phyloP scores from a whole-genome alignment of 306 rosid genomes.

The Quercus berberidifolia region DNA sequence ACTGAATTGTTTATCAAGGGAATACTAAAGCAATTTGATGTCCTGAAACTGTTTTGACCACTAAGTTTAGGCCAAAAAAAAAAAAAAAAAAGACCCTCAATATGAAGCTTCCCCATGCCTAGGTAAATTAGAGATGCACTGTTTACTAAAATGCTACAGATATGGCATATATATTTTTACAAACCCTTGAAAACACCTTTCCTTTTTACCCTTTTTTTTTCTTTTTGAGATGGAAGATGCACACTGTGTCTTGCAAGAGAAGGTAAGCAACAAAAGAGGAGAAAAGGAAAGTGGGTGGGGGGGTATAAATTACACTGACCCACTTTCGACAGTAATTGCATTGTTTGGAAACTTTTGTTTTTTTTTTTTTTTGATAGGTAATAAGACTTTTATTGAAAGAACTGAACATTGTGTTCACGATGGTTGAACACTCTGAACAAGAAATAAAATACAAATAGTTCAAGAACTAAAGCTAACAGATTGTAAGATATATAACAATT shows the following conservation, averaged over 20 bases:
- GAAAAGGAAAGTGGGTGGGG: too few species aligned
- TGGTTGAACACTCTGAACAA: too few species aligned
- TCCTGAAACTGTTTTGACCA: neutral
- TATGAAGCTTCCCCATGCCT: conserved; percentile 3
- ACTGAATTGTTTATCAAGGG: neutral
- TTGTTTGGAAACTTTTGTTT: too few species aligned
- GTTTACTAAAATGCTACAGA: neutral
- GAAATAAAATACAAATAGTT: too few species aligned
- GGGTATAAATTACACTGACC: neutral
- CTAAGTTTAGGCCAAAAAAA: neutral
- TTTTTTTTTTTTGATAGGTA: too few species aligned
- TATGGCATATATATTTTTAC: neutral
- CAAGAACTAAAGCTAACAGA: too few species aligned
- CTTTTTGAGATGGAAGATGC: neutral
- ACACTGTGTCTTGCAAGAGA: neutral
- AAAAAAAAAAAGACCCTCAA: neutral
- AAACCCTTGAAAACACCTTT: neutral
- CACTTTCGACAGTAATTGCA: neutral
- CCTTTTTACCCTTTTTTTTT: neutral
- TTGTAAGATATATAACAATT: too few species aligned
- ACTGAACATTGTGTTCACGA: too few species aligned
- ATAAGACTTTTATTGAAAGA: too few species aligned
- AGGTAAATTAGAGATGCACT: neutral
- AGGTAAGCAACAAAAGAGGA: neutral
- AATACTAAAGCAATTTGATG: neutral